These are phyloP conservation scores for Pleurotus djamor DNA, from an alignment of 768 basidiomycete genomes.

Conservation along the genomic window DNA sequence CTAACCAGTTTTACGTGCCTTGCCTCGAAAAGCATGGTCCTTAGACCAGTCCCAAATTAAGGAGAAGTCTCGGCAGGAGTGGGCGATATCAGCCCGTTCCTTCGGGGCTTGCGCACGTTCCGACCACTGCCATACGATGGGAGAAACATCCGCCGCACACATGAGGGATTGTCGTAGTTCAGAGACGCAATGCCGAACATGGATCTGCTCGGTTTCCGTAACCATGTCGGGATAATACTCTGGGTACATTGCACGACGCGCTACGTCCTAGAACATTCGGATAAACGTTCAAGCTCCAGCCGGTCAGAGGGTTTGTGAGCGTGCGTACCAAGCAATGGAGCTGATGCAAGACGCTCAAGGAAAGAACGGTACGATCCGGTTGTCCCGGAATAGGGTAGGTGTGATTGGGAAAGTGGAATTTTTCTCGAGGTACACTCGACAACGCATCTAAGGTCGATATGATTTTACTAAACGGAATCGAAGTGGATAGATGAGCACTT, in stretches of 20 bases:
- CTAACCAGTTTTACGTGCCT: background rate
- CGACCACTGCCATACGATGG: constrained; percentile 19
- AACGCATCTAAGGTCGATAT: background rate
- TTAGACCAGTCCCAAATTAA: background rate
- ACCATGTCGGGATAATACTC: background rate
- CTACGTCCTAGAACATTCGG: background rate
- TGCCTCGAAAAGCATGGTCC: background rate
- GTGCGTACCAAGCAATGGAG: constrained; percentile 17
- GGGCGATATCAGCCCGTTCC: background rate
- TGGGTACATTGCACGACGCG: background rate
- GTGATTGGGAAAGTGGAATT: constrained; percentile 17
- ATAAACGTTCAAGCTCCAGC: background rate
- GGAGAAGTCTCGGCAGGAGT: background rate
- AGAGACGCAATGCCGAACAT: constrained; percentile 17
- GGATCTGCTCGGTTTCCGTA: constrained; percentile 10
- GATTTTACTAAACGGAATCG: background rate
- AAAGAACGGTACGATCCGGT: constrained; percentile 15
- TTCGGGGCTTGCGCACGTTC: background rate
- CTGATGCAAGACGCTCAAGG: constrained; percentile 20
- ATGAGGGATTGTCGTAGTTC: constrained; percentile 14
- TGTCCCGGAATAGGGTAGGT: constrained; percentile 17
- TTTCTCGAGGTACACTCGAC: constrained; percentile 12
- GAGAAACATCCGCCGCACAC: constrained; percentile 14
- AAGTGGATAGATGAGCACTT: background rate
- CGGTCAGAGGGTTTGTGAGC: background rate